Percentiles rank a stretch among this genome's conserved stretches.
phyloP scores from a whole-genome alignment of 139 green algal genomes.

The Bryopsis sp. region DNA sequence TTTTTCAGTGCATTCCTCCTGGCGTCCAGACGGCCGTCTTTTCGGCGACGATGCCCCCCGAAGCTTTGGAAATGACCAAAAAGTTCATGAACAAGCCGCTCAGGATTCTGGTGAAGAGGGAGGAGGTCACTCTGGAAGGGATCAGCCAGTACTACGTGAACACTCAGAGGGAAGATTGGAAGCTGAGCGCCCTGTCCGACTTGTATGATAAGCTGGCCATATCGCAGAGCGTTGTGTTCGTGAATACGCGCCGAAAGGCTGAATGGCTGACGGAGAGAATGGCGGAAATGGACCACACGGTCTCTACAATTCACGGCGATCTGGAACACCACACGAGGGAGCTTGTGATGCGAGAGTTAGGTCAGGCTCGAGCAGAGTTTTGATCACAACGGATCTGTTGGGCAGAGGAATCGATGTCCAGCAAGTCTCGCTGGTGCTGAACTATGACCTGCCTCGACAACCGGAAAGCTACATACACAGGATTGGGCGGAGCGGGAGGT shows the following conservation, averaged over 20 bases:
- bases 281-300: conserved; percentile 94
- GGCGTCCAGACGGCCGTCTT: conserved; percentile 88
- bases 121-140: conserved; percentile 97
- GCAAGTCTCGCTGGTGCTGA: conserved; percentile 97
- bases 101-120: conserved; percentile 95
- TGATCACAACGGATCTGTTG: conserved; percentile 99
- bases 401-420: conserved; percentile 98
- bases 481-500: conserved; percentile 86
- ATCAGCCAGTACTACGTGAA: conserved; percentile 78
- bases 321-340: conserved; percentile 99
- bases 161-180: conserved; percentile 95
- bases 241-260: conserved; percentile 98
- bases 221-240: conserved; percentile 98
- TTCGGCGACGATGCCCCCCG: conserved; percentile 84
- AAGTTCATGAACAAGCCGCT: conserved; percentile 99
- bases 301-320: conserved; percentile 97
- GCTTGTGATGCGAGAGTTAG: conserved; percentile 99
- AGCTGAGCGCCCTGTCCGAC: conserved; percentile 98
- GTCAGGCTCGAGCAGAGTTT: conserved; percentile 93
- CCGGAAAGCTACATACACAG: conserved; percentile 99
- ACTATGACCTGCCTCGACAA: conserved; percentile 98
- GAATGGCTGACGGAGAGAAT: conserved; percentile 99
- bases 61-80: conserved; percentile 94
- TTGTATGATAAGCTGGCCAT: conserved; percentile 99
- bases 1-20: conserved; percentile 69